These are phyloP conservation scores for Scenedesmus sp. DNA, from an alignment of 163 green algal genomes.

Conservation along the genomic window DNA sequence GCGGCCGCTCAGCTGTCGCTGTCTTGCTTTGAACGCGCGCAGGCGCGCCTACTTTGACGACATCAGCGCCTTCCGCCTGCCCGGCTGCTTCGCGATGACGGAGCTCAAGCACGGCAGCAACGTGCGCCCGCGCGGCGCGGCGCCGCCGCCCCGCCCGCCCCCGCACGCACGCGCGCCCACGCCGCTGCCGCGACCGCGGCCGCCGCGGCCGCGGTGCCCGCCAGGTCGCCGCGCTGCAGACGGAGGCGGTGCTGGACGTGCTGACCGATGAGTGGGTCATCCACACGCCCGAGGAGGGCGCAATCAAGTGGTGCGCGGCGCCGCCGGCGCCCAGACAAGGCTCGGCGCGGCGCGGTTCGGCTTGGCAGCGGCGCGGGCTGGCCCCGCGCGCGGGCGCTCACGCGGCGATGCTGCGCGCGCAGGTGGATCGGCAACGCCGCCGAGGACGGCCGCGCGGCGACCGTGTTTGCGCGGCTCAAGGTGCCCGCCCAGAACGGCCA, in stretches of 20 bases:
- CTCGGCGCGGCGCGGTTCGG: too few species aligned
- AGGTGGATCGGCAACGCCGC: constrained; percentile 94
- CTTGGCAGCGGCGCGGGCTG: too few species aligned
- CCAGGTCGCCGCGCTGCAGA: constrained; percentile 81
- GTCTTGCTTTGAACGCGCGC: too few species aligned
- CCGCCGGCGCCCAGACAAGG: too few species aligned
- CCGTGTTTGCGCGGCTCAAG: constrained; percentile 89
- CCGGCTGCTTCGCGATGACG: constrained; percentile 97
- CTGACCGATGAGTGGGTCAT: constrained; percentile 87
- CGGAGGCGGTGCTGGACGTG: constrained; percentile 82
- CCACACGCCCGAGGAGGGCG: constrained; percentile 87
- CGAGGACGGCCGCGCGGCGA: constrained; percentile 77
- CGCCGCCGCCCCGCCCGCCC: background rate
- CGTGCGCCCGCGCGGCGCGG: constrained; percentile 9
- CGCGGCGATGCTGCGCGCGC: too few species aligned
- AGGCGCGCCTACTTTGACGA: constrained; percentile 80
- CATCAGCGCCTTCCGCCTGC: constrained; percentile 82
- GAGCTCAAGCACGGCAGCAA: constrained; percentile 94
- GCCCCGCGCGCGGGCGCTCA: too few species aligned
- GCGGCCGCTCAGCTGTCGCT: too few species aligned
- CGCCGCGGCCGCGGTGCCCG: background rate
- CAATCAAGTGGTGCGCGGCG: constrained; percentile 96
- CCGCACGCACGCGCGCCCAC: too few species aligned
- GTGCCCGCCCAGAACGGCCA: constrained; percentile 67
- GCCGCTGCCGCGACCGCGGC: background rate